Conservation (phyloP, 345 rosid genomes). For the Hirschfeldia incana region DNA sequence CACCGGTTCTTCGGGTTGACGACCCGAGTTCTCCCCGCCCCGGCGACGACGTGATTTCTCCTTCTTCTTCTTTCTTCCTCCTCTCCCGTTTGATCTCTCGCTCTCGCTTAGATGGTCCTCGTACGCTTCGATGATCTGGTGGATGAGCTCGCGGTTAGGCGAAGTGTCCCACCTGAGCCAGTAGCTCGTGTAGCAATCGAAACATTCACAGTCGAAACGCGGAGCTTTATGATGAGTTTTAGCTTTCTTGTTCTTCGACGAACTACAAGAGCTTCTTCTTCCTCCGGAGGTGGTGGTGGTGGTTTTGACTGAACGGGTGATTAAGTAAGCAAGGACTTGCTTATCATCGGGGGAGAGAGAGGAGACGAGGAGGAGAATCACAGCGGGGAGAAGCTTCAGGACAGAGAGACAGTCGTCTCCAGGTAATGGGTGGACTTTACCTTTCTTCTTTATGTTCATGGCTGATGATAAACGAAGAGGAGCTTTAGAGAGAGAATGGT, state of each 20-base stretch:
- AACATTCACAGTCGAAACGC: constrained; percentile 64
- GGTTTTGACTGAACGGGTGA: constrained; percentile 58
- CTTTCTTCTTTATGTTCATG: constrained; percentile 79
- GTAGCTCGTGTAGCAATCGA: constrained; percentile 74
- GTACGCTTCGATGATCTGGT: constrained; percentile 77
- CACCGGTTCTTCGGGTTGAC: background rate
- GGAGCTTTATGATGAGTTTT: constrained; percentile 43
- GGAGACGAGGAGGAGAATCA: constrained; percentile 62
- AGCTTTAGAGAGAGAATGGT: background rate
- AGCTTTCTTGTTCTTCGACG: background rate
- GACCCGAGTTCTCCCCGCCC: background rate
- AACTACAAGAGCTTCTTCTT: background rate
- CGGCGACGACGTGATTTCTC: constrained; percentile 33
- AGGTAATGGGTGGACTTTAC: constrained; percentile 73
- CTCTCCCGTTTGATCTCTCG: constrained; percentile 40
- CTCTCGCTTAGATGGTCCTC: constrained; percentile 61
- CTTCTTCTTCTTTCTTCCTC: constrained; percentile 43
- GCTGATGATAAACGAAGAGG: background rate
- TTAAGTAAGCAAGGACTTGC: constrained; percentile 82
- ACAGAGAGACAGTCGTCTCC: constrained; percentile 50
- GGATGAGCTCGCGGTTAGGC: constrained; percentile 66
- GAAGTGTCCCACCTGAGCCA: constrained; percentile 91
- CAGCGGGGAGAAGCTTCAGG: constrained; percentile 61
- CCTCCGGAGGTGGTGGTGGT: constrained; percentile 22
- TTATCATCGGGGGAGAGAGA: constrained; percentile 65